Percentiles rank a stretch among this genome's conserved stretches.
Conservation (phyloP, 805 yeast species). For the Wickerhamiella spandovensis region DNA sequence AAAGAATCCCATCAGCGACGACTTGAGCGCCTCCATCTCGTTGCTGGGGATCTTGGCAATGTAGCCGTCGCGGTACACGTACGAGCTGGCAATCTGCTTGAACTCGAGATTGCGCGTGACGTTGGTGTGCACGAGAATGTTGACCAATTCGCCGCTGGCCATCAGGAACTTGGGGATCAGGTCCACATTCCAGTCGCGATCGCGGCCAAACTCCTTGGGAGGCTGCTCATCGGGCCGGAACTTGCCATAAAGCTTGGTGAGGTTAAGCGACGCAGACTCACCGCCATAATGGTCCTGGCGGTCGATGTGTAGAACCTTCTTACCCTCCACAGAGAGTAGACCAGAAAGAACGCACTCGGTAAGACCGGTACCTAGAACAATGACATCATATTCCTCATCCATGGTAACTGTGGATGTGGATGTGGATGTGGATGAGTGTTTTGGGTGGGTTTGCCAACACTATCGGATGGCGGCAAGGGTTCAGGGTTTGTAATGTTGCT, state of each 20-base stretch:
- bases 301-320: slow-evolving; percentile 92
- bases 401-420: slow-evolving; percentile 29
- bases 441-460: background rate
- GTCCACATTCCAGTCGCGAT: slow-evolving; percentile 96
- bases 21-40: slow-evolving; percentile 78
- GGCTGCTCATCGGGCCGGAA: slow-evolving; percentile 52
- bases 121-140: slow-evolving; percentile 87
- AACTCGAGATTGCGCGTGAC: slow-evolving; percentile 93
- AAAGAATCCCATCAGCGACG: slow-evolving; percentile 89
- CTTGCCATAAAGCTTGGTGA: slow-evolving; percentile 52
- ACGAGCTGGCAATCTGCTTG: slow-evolving; percentile 92
- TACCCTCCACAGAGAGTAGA: slow-evolving; percentile 89
- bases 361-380: slow-evolving; percentile 87
- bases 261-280: slow-evolving; percentile 26
- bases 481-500: background rate
- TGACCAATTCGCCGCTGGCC: slow-evolving; percentile 96
- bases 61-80: slow-evolving; percentile 78
- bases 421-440: slow-evolving; percentile 3
- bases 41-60: slow-evolving; percentile 92
- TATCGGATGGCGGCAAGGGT: background rate
- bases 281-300: slow-evolving; percentile 93
- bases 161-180: slow-evolving; percentile 91
- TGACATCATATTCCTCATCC: slow-evolving; percentile 96
- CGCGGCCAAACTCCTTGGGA: slow-evolving; percentile 69
- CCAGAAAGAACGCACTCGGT: slow-evolving; percentile 96